phyloP scores from a whole-genome alignment of 768 basidiomycete genomes.

The Lactifluus volemus region DNA sequence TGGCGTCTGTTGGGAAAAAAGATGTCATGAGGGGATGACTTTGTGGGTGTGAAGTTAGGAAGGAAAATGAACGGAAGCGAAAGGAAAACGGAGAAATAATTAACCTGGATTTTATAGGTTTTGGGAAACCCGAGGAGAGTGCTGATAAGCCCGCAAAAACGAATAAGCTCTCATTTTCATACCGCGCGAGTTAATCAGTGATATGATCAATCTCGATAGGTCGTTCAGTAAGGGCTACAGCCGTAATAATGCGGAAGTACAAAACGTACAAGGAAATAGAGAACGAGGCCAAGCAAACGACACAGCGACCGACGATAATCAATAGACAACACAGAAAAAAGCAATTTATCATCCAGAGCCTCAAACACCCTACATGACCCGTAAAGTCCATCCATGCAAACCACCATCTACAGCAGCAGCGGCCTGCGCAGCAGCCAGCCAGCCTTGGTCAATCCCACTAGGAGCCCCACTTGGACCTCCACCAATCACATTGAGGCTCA shows the following conservation, averaged over 20 bases:
- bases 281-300: neutral
- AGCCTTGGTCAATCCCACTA: conserved; percentile 46
- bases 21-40: conserved; percentile 7
- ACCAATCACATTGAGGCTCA: conserved; percentile 50
- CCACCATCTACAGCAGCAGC: conserved; percentile 57
- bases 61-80: neutral
- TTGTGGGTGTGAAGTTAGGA: neutral
- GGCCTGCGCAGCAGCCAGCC: conserved; percentile 69
- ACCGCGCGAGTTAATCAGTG: neutral
- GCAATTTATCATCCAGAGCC: neutral
- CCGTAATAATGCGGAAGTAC: conserved; percentile 8
- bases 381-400: conserved; percentile 70
- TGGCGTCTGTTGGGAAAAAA: conserved; percentile 19
- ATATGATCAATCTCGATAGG: neutral
- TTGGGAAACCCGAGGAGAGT: neutral
- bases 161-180: neutral
- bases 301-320: conserved; percentile 3
- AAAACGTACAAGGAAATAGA: neutral
- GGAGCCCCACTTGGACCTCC: conserved; percentile 36
- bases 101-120: conserved; percentile 5
- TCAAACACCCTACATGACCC: conserved; percentile 52
- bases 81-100: neutral
- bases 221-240: conserved; percentile 10
- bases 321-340: conserved; percentile 3
- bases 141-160: neutral